Percentiles rank a stretch among this genome's conserved stretches.
phyloP scores from a whole-genome alignment of 768 basidiomycete species.

The Crucibulum laeve region DNA sequence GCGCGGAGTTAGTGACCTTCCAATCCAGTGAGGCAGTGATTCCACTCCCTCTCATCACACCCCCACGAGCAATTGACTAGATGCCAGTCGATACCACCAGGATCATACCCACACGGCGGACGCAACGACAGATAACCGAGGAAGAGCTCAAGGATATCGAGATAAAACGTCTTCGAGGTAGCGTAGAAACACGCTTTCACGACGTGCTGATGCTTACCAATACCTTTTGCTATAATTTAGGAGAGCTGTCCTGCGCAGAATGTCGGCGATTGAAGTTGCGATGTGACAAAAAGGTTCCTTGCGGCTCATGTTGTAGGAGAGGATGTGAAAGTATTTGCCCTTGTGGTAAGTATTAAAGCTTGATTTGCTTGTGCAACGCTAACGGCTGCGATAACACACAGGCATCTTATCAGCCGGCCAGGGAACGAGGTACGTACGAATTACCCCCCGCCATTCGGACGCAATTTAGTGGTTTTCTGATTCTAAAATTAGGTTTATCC shows the following conservation, averaged over 20 bases:
- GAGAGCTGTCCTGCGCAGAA: slow-evolving; percentile 52
- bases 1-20: slow-evolving; percentile 2
- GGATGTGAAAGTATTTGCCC: slow-evolving; percentile 65
- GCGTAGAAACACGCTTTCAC: slow-evolving; percentile 7
- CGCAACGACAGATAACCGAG: slow-evolving; percentile 40
- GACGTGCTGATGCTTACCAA: slow-evolving; percentile 1
- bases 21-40: too few relatives aligned
- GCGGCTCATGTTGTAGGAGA: slow-evolving; percentile 46
- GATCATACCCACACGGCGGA: slow-evolving; percentile 29
- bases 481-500: slow-evolving; percentile 51
- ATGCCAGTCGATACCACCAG: slow-evolving; percentile 44
- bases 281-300: slow-evolving; percentile 51
- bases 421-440: slow-evolving; percentile 36
- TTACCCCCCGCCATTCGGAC: background rate
- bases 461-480: too few relatives aligned
- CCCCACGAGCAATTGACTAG: too few relatives aligned
- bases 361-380: background rate
- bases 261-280: slow-evolving; percentile 46
- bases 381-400: slow-evolving; percentile 10
- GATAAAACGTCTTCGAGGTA: slow-evolving; percentile 43
- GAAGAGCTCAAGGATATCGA: slow-evolving; percentile 51
- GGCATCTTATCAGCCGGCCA: slow-evolving; percentile 49
- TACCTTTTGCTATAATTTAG: slow-evolving; percentile 16
- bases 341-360: slow-evolving; percentile 31
- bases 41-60: too few relatives aligned